Evolutionary conservation across 257 asterid genomes (phyloP).

Genomic region (Echium plantagineum): DNA sequence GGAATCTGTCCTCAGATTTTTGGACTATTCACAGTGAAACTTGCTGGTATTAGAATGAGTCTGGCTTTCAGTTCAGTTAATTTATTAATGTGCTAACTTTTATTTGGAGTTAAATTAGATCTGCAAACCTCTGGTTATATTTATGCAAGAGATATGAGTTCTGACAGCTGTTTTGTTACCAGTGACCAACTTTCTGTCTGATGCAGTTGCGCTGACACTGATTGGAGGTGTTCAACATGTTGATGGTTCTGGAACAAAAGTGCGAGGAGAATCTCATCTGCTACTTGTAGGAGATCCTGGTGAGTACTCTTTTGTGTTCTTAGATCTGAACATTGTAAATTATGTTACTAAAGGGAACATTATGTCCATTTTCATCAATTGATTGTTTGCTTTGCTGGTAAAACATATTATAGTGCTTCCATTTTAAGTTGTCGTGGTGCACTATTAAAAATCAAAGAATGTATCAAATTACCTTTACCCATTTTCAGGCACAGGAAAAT

Average conservation of each 20-base stretch:
- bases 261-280: conserved; percentile 96
- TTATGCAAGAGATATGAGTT: background rate
- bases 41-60: conserved; percentile 53
- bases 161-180: background rate
- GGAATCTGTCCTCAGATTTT: conserved; percentile 94
- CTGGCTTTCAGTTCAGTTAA: background rate
- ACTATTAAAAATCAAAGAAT: background rate
- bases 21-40: conserved; percentile 97
- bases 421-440: conserved; percentile 2
- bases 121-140: background rate
- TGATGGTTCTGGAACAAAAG: conserved; percentile 93
- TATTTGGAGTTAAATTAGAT: background rate
- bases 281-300: conserved; percentile 99
- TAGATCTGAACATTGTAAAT: conserved; percentile 1
- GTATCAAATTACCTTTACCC: background rate
- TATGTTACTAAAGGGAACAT: conserved; percentile 6
- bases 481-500: conserved; percentile 84
- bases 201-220: conserved; percentile 73
- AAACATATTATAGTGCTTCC: conserved; percentile 1
- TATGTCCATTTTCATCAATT: background rate
- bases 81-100: background rate
- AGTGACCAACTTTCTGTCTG: conserved; percentile 18
- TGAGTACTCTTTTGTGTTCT: conserved; percentile 18
- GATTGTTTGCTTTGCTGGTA: background rate
- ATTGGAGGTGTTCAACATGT: conserved; percentile 96